Percentiles rank a stretch among this genome's conserved stretches.
Evolutionary conservation across 345 rosid genomes (phyloP).

Genomic region (Hibiscus syriacus): DNA sequence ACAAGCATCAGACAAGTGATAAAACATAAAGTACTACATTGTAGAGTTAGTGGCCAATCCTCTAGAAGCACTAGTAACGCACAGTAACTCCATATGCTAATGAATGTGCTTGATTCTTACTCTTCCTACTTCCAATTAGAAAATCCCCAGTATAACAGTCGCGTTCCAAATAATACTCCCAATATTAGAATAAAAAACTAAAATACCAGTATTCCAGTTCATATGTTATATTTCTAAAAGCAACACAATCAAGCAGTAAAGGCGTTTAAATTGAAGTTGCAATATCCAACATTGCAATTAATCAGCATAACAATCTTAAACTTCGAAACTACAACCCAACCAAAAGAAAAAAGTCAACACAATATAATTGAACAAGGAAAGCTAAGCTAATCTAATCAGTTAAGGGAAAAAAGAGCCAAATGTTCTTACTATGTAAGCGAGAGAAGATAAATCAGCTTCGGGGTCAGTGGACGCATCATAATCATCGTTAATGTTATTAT

Average conservation of each 20-base stretch:
- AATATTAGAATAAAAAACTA: neutral
- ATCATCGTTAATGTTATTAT: constrained; percentile 39
- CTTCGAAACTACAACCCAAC: constrained; percentile 20
- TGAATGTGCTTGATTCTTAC: neutral
- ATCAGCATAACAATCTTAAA: constrained; percentile 12
- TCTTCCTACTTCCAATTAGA: neutral
- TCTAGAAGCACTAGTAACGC: constrained; percentile 4
- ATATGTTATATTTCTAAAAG: constrained; percentile 1
- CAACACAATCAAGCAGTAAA: constrained; percentile 8
- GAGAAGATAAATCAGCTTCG: constrained; percentile 66
- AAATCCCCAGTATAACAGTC: neutral
- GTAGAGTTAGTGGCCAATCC: neutral
- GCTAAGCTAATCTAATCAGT: neutral
- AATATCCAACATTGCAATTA: constrained; percentile 15
- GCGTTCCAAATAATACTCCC: too few relatives aligned
- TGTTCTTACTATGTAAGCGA: constrained; percentile 69
- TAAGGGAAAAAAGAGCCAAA: neutral
- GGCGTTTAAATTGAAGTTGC: neutral
- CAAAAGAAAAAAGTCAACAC: neutral
- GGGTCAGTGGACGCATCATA: constrained; percentile 52
- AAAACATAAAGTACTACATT: neutral
- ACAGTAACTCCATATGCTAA: neutral
- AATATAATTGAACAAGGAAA: neutral
- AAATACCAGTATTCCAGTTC: neutral
- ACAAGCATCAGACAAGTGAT: neutral